These are phyloP conservation scores for Populus pruinosa DNA, from an alignment of 345 rosid genomes.

Conservation along the genomic window DNA sequence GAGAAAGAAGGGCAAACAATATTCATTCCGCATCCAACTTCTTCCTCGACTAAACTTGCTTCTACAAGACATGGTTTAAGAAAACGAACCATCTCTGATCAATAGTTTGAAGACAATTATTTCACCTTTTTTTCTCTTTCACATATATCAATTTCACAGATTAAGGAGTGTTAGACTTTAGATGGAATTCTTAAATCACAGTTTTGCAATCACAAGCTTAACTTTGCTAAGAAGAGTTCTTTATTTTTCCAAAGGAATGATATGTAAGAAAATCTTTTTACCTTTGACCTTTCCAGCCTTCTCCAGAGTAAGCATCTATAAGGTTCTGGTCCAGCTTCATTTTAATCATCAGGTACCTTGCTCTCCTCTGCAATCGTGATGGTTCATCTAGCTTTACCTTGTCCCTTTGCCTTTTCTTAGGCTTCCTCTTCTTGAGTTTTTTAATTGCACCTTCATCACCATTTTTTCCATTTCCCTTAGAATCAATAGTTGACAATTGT, in stretches of 20 bases:
- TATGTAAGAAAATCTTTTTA: constrained; percentile 24
- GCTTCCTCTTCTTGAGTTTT: constrained; percentile 46
- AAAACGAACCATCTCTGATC: neutral
- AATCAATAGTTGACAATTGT: constrained; percentile 5
- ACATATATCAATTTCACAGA: neutral
- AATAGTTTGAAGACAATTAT: neutral
- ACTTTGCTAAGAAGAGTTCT: neutral
- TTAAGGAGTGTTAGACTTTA: neutral
- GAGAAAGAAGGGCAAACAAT: neutral
- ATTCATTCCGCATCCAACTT: neutral
- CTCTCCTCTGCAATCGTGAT: constrained; percentile 77
- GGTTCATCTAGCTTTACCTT: constrained; percentile 65
- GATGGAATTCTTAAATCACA: neutral
- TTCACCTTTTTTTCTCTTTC: neutral
- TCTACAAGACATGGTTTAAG: neutral
- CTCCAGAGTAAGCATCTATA: constrained; percentile 89
- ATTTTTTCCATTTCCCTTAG: constrained; percentile 25
- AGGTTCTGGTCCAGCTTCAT: constrained; percentile 98
- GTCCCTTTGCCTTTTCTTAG: constrained; percentile 44
- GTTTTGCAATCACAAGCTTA: neutral
- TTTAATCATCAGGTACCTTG: constrained; percentile 81
- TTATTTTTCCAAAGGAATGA: neutral
- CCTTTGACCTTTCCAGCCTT: constrained; percentile 99
- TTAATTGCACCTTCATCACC: constrained; percentile 27
- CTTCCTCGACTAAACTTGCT: neutral